Percentiles rank a stretch among this genome's conserved stretches.
These are phyloP conservation scores for Rusavskia elegans DNA, from an alignment of 495 filamentous ascomycete species.

Conservation along the genomic window DNA sequence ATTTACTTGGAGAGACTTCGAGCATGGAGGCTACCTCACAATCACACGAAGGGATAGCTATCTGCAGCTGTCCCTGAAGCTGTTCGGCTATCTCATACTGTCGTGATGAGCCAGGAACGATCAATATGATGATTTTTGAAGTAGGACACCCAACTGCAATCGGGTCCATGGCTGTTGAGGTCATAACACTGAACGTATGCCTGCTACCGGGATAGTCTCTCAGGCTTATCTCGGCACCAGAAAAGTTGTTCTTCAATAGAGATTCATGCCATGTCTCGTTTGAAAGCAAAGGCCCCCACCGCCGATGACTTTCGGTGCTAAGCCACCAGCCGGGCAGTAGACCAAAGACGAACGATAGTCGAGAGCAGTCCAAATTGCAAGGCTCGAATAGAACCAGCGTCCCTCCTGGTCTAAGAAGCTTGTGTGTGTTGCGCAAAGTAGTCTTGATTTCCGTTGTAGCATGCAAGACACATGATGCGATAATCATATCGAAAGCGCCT, in stretches of 20 bases:
- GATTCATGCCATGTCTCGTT: background rate
- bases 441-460: slow-evolving; percentile 15
- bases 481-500: slow-evolving; percentile 8
- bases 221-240: slow-evolving; percentile 2
- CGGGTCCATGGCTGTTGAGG: background rate
- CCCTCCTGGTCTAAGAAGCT: slow-evolving; percentile 7
- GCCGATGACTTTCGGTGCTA: background rate
- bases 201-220: background rate
- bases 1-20: too few relatives aligned
- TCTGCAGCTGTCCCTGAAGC: too few relatives aligned
- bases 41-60: too few relatives aligned
- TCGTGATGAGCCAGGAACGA: too few relatives aligned
- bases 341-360: slow-evolving; percentile 5
- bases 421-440: slow-evolving; percentile 6
- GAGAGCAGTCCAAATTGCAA: background rate
- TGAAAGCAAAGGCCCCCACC: background rate
- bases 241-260: background rate
- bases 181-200: background rate
- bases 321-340: slow-evolving; percentile 15
- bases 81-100: too few relatives aligned
- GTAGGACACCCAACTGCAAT: too few relatives aligned
- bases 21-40: too few relatives aligned
- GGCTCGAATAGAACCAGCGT: background rate
- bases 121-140: too few relatives aligned
- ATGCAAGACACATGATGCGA: slow-evolving; percentile 6